Evolutionary conservation across 305 asterid species (phyloP), one percentile per base, ranked within the genome.

Genomic region (Withania somnifera): DNA sequence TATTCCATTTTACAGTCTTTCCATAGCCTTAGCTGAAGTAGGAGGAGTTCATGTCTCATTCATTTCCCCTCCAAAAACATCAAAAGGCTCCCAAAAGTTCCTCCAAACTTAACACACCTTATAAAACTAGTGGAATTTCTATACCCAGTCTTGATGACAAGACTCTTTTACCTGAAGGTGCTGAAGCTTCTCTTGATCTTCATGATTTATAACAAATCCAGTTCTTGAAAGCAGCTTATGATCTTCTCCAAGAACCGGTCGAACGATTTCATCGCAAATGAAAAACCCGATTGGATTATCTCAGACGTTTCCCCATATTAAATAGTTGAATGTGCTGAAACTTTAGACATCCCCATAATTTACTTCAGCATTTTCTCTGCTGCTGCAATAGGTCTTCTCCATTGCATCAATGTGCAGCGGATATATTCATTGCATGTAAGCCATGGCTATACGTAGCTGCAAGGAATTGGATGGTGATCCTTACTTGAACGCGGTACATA

Each of bases 181-280:
- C 84, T 5, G 86, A 84, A 24, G 81, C 86, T 42, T 79, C 82
- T 2, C 32, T 36, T 13, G 86, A 84, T 32, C 11, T 80, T 22
- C 82, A 47, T 15, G 4, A 4, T 2, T 69, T 14, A 81, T 84
- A 84, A 6, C 20, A 79, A 20, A 32, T 80, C n/a, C 57, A 69
- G 11, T 22, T 7, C 67, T 61, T 84, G 6, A 84, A 84, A 53
- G 30, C 32, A 20, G 78, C 86, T 6, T 77, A 38, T 19, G 87
- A 82, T 58, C 57, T 61, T 24, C 84, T 81, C 14, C 82, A 77
- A 77, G 9, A 78, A 30, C 83, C 84, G 22, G 11, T 84, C 68
- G 68, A 22, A 19, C 40, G 69, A 13, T 69, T 34, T 79, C 81
- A 20, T 84, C 2, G 67, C 68, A 0, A 51, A 71, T 6, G 22